These are phyloP conservation scores for Uronychia binucleata DNA, from an alignment of 73 alveolate genomes.

Conservation along the genomic window DNA sequence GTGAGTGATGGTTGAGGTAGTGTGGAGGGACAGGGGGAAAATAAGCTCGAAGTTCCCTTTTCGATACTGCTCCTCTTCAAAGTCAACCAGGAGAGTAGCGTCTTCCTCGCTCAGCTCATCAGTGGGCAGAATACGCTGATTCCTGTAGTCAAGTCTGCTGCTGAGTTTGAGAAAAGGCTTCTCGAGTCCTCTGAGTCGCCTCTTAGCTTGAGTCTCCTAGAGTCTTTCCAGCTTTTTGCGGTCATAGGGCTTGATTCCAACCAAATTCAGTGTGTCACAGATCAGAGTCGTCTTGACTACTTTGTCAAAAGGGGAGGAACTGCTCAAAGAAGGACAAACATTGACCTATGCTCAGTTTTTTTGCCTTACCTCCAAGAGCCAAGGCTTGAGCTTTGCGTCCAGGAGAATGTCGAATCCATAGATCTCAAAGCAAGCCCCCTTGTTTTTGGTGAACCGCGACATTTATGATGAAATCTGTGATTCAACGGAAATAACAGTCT, in stretches of 20 bases:
- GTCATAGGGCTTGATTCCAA: constrained; percentile 53
- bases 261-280: constrained; percentile 50
- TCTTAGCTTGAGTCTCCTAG: constrained; percentile 21
- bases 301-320: constrained; percentile 48
- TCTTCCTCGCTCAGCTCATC: constrained; percentile 38
- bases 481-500: constrained; percentile 58
- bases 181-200: background rate
- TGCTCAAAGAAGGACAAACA: constrained; percentile 59
- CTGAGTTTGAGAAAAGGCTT: background rate
- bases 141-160: too few species aligned
- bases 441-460: constrained; percentile 47
- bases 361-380: constrained; percentile 54
- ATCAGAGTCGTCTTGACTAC: constrained; percentile 54
- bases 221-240: constrained; percentile 42
- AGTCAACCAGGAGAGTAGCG: constrained; percentile 40
- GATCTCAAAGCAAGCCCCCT: constrained; percentile 63
- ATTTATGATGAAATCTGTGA: constrained; percentile 45
- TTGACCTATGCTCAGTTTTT: constrained; percentile 21
- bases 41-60: constrained; percentile 75
- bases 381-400: constrained; percentile 18
- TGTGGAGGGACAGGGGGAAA: constrained; percentile 80
- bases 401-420: constrained; percentile 54
- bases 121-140: too few species aligned
- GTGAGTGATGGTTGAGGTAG: too few species aligned
- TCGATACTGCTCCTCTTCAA: constrained; percentile 57